Base-by-base conservation (phyloP, 495 filamentous ascomycete genomes). In the Annulohypoxylon nitens region DNA sequence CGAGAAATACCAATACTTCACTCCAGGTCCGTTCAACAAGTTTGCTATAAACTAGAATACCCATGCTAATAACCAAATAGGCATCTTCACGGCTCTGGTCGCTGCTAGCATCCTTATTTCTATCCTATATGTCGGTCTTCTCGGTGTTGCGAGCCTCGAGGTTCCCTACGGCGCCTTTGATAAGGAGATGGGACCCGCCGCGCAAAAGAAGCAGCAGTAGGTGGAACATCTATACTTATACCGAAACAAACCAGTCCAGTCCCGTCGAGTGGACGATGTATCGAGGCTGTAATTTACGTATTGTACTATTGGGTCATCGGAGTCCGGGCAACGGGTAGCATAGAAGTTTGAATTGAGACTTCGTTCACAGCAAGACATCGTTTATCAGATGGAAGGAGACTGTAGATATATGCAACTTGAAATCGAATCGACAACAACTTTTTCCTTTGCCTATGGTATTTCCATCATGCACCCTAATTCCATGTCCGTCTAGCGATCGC, bases 91-190 rank as follows among this genome's bases (percentile, higher is more conserved):
- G 89, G 90, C 89, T 12, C 79, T 97, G 23, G 76, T 95, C 33
- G 75, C 76, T 3, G 53, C 83, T 1, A 43, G 94, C 26, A 74
- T 97, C 39, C 86, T 97, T 50, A 75, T 97, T 41, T 81, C 86
- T 20, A 93, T 98, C 70, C 81, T 97, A 16, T 91, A 90, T 75
- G 90, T 93, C 58, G 96, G 89, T 25, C 83, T 98, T 57, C 87
- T 76, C 63, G 93, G 93, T 20, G 82, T 99, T 6, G 82, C 87
- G 5, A 94, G 94, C 68, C 83, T 99, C 41, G 84, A 97, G 80
- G 92, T 98, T 11, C 90, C 92, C 9, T 98, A 98, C 82, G 93
- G 91, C 55, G 94, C 96, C 1, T 99, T 99, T 79, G 94, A 97
- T 77, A 97, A 96, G 86, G 95, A 98, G 79, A 97, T 93, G 83